Conservation (phyloP, 352 stramenopile genomes). For the Pythium rhizo-oryzae region DNA sequence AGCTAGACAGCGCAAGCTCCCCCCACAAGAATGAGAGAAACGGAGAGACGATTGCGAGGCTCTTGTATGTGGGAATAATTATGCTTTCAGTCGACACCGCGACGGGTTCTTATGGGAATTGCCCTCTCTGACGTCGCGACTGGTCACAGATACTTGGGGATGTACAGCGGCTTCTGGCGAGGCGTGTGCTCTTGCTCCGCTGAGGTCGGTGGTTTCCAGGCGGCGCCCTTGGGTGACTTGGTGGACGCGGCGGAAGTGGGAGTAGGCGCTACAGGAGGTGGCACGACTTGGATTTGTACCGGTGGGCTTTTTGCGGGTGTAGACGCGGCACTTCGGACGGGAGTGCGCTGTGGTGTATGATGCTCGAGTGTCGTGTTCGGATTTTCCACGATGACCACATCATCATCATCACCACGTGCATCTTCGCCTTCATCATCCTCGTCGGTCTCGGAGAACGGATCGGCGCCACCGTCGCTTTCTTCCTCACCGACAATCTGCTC, state of each 20-base stretch:
- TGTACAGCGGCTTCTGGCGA: constrained; percentile 25
- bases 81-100: too few species aligned
- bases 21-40: too few species aligned
- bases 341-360: too few species aligned
- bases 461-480: constrained; percentile 2
- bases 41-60: background rate
- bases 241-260: background rate
- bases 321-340: background rate
- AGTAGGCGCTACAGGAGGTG: too few species aligned
- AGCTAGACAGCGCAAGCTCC: constrained; percentile 46
- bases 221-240: background rate
- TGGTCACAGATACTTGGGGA: constrained; percentile 32
- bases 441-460: constrained; percentile 27
- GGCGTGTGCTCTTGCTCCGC: background rate
- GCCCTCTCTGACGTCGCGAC: too few species aligned
- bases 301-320: background rate
- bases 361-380: too few species aligned
- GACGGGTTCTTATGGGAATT: too few species aligned
- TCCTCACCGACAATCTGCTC: constrained; percentile 33
- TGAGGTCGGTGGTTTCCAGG: background rate
- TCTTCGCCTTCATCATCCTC: constrained; percentile 20
- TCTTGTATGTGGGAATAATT: too few species aligned
- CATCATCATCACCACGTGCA: background rate
- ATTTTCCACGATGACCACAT: background rate
- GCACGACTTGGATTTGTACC: too few species aligned